These are phyloP conservation scores for Plasmodium cynomolgi DNA, from an alignment of 169 alveolate species.

Conservation along the genomic window DNA sequence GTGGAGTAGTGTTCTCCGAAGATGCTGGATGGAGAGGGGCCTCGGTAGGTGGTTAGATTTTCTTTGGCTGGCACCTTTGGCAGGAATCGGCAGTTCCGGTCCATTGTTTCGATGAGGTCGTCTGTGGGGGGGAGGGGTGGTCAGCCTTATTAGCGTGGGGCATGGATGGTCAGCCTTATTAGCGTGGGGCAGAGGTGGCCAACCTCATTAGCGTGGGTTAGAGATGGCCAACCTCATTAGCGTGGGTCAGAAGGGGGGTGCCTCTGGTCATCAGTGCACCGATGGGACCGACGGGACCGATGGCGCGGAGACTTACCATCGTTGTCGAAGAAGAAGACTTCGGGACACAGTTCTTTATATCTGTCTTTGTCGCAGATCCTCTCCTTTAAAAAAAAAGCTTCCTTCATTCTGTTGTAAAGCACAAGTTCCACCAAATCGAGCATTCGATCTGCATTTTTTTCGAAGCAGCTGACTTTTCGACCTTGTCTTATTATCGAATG, in stretches of 20 bases:
- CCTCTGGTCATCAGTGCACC: no score
- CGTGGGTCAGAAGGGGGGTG: no score
- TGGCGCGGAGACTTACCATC: conserved; percentile 13
- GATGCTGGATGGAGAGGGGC: conserved; percentile 44
- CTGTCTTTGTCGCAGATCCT: conserved; percentile 2
- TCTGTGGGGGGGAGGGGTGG: background rate
- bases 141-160: background rate
- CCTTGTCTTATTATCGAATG: conserved; percentile 37
- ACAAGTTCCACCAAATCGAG: conserved; percentile 59
- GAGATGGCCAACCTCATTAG: no score
- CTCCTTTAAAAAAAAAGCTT: conserved; percentile 22
- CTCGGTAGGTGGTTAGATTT: conserved; percentile 27
- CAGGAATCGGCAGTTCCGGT: conserved; percentile 1
- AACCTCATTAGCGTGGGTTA: no score
- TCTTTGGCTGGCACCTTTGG: conserved; percentile 35
- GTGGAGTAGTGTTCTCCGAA: conserved; percentile 47
- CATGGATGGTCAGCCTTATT: no score
- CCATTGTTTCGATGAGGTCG: conserved; percentile 40
- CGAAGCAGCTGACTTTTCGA: background rate
- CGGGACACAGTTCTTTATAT: conserved; percentile 34
- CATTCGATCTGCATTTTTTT: conserved; percentile 1
- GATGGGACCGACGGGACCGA: background rate
- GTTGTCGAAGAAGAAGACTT: conserved; percentile 31
- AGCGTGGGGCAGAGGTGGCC: no score
- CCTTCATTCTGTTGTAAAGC: conserved; percentile 55